Evolutionary conservation across 768 basidiomycete genomes (phyloP).

Genomic region (Chiua virens): DNA sequence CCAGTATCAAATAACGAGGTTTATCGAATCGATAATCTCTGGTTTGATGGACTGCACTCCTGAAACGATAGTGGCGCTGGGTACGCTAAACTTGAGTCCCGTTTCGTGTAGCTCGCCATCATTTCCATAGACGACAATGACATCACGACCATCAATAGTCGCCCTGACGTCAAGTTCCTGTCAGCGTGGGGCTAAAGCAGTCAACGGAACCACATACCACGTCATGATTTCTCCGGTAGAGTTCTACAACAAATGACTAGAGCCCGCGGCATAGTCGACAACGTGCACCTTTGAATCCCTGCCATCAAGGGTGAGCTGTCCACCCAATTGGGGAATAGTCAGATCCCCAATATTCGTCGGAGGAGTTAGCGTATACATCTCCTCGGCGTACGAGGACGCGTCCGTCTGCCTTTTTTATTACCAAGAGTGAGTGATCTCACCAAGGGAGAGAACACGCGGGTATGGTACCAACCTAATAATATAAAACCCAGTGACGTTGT

Average conservation of each 20-base stretch:
- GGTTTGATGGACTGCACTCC: slow-evolving; percentile 36
- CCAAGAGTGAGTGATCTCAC: neutral
- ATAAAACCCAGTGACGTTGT: slow-evolving; percentile 48
- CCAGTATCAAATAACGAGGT: slow-evolving; percentile 43
- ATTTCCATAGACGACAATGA: slow-evolving; percentile 49
- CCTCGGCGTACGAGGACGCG: slow-evolving; percentile 6
- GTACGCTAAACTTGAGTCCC: slow-evolving; percentile 40
- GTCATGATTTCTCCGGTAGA: slow-evolving; percentile 52
- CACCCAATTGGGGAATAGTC: slow-evolving; percentile 44
- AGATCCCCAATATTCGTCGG: slow-evolving; percentile 45
- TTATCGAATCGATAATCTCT: slow-evolving; percentile 33
- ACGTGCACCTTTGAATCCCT: slow-evolving; percentile 54
- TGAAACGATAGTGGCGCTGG: slow-evolving; percentile 22
- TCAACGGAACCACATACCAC: slow-evolving; percentile 32
- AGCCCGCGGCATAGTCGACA: slow-evolving; percentile 48
- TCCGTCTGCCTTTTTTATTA: slow-evolving; percentile 13
- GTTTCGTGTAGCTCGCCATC: slow-evolving; percentile 50
- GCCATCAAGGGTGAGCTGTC: slow-evolving; percentile 44
- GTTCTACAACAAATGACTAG: slow-evolving; percentile 43
- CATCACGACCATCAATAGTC: slow-evolving; percentile 46
- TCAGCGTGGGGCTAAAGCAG: neutral
- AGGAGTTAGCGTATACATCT: slow-evolving; percentile 40
- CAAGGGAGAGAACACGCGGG: neutral
- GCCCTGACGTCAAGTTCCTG: slow-evolving; percentile 33
- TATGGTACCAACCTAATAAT: slow-evolving; percentile 27